Conservation (phyloP, 192 early-diverging fungal species). For the Kappamyces sp. region DNA sequence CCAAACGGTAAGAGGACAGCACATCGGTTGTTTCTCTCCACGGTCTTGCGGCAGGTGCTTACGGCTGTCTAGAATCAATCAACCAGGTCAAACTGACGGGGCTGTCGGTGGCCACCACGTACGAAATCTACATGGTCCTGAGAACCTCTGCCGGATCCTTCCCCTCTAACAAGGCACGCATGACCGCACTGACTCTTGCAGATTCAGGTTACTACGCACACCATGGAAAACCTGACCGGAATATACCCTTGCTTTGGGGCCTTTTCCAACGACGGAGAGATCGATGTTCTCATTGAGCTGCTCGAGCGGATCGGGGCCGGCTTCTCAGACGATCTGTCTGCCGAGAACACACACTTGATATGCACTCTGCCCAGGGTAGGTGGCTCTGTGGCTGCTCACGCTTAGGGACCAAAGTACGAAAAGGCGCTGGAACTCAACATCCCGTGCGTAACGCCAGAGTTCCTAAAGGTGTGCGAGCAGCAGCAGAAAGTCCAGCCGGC, state of each 20-base stretch:
- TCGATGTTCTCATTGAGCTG: constrained; percentile 66
- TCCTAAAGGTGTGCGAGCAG: constrained; percentile 85
- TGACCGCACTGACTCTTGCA: no score
- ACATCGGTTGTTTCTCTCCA: no score
- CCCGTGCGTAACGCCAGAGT: constrained; percentile 92
- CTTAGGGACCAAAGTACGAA: constrained; percentile 76
- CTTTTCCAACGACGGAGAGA: constrained; percentile 68
- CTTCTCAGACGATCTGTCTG: constrained; percentile 77
- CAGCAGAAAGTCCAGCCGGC: constrained; percentile 80
- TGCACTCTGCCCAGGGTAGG: constrained; percentile 59
- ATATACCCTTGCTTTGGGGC: constrained; percentile 92
- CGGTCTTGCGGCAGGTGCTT: constrained; percentile 25
- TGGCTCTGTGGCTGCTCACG: no score
- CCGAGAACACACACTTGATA: constrained; percentile 89
- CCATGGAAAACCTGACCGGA: constrained; percentile 95
- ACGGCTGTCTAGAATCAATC: constrained; percentile 32
- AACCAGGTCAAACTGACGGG: constrained; percentile 73
- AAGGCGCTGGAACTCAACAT: constrained; percentile 83
- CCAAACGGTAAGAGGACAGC: constrained; percentile 33
- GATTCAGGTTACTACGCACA: constrained; percentile 74
- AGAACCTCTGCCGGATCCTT: constrained; percentile 87
- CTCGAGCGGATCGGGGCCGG: constrained; percentile 79
- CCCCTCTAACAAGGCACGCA: constrained; percentile 57
- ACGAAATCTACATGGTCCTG: constrained; percentile 82
- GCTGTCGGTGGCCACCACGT: constrained; percentile 84